Percentiles rank a stretch among this genome's conserved stretches.
phyloP scores from a whole-genome alignment of 139 green algal genomes.

The Picochlorum sp. region DNA sequence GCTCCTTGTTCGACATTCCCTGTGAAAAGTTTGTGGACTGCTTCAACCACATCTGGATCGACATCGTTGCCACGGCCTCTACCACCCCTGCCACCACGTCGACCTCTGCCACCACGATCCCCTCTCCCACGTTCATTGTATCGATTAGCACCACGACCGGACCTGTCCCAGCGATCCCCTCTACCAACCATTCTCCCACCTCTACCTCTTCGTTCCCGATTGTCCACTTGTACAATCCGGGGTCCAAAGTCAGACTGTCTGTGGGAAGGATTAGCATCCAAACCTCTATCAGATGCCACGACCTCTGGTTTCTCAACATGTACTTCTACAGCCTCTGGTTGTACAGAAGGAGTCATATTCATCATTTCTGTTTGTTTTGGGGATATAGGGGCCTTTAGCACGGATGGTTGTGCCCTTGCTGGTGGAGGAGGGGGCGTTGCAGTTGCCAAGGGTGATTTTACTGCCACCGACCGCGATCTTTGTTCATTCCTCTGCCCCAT shows the following conservation, averaged over 20 bases:
- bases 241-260: neutral
- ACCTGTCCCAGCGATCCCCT: neutral
- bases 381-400: neutral
- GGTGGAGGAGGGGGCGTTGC: neutral
- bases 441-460: neutral
- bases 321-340: too few species aligned
- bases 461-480: neutral
- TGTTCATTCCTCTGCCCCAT: neutral
- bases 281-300: too few species aligned
- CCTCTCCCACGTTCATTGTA: neutral
- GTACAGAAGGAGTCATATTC: too few species aligned
- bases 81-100: slow-evolving; percentile 3
- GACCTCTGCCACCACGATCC: neutral
- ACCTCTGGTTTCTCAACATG: too few species aligned
- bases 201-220: neutral
- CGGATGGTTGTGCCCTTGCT: neutral
- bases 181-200: neutral
- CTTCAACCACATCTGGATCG: neutral
- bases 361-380: too few species aligned
- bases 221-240: neutral
- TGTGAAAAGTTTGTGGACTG: slow-evolving; percentile 16
- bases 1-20: slow-evolving; percentile 15
- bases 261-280: too few species aligned
- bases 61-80: neutral
- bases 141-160: neutral